Evolutionary conservation across 2,329 filamentous ascomycete species (phyloP), one percentile per base, ranked within the genome.

Genomic region (Penicillium carneum): DNA sequence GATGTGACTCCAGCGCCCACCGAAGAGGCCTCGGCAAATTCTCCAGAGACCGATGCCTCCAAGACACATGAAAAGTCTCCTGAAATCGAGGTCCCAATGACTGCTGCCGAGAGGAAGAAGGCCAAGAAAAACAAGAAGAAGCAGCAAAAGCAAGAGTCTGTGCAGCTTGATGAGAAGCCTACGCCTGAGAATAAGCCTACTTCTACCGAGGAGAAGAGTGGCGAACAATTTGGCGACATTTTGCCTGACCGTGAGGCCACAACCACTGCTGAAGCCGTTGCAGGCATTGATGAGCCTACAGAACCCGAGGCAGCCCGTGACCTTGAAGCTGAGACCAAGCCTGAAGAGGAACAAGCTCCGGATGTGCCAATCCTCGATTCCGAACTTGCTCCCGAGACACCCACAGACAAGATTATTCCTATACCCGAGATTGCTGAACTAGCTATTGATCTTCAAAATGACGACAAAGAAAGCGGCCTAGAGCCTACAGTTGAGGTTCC

Each of bases 71-170:
- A 60, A 39, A 9, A 59, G 36, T 36, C 34, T 14, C 49, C 51
- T 4, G 61, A 61, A 18, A 16, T 52, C 0, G 66, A 65, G 29
- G 51, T 60, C 9, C 56, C 57, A 3, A 59, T 67, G 62, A 67
- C 68, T 39, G 65, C 67, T 12, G 67, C 68, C 4, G 62, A 69
- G 41, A 76, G 73, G 64, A 77, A 75, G 59, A 82, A 79, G 65
- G 72, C 72, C 10, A 82, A 82, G 72, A 83, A 81, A 62, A 72
- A 72, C 34, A 74, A 71, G 64, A 74, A 74, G 41, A 67, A 68
- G 42, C 57, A 68, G 42, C 55, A 69, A 33, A 62, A 68, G 47
- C 55, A 54, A 31, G 61, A 67, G 26, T 67, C 68, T 29, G 45
- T 54, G 29, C 58, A 62, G n/a, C 39, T 60, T 26, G 63, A 65